Base-by-base conservation (phyloP, 176 grass and related monocot species). In the Lolium multiflorum region DNA sequence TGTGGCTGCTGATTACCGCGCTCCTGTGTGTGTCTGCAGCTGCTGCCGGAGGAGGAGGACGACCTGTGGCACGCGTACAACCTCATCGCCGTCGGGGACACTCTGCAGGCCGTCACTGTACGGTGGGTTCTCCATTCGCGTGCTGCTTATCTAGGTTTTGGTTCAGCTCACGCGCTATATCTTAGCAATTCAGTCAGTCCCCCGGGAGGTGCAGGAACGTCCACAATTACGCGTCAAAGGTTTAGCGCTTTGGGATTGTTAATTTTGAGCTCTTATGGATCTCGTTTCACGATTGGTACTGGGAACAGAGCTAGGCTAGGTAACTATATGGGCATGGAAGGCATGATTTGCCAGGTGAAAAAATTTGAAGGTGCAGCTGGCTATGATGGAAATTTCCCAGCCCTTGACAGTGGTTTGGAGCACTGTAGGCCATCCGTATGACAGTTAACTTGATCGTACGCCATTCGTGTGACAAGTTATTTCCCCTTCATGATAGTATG, bases 21-120 rank as follows among this genome's bases (percentile, higher is more conserved):
- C 4, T 54, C 66, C 9, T 46, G 25, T 83, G 59, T 0, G 17
- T 5, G 3, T 7, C 4, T 18, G 77, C 81, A 98, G 90, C 71
- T 98, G 66, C 24, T 96, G 35, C 97, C 94, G 43, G 90, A 92
- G 81, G 94, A 98, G 78, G 97, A 98, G 15, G 97, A 98, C 21
- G 97, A 98, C 87, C 77, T 98, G 92, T 94, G 97, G 97, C 92
- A 98, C 70, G 88, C 88, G 39, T 98, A 96, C 84, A 94, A 94
- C 79, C 94, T 98, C 70, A 98, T 98, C 37, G 81, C 83, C 50
- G 6, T 25, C 4, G 97, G 97, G 22, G 97, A 98, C 68, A 76
- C 61, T 6, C 86, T 96, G 71, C 62, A 94, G 78, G 92, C 94
- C 24, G 80, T 76, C 25, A 98, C 97, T 21, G 92, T 98, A 58